Base-by-base conservation (phyloP, 768 basidiomycete genomes). In the Pleurotus cornucopiae region DNA sequence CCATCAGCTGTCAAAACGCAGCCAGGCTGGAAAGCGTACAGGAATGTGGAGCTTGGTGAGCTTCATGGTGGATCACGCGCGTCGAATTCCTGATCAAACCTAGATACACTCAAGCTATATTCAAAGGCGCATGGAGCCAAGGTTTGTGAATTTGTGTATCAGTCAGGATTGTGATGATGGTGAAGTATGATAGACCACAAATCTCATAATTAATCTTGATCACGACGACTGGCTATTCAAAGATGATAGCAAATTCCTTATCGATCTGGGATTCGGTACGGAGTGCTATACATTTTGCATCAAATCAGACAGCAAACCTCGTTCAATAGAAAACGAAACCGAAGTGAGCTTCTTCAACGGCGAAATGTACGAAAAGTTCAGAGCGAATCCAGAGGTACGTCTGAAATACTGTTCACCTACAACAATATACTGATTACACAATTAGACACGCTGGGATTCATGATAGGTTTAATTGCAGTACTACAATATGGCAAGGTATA, bases 171-270 rank as follows among this genome's bases (percentile, higher is more conserved):
- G 55, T 44, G 46, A 49, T 20, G 21, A 39, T 23, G 34, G 55
- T 5, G 23, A 49, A 46, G 38, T 56, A 49, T 40, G 37, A 13
- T 63, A 98, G 96, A 96, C 95, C 1, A 90, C 90, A 30, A 98
- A 99, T 73, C 78, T 99, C 25, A 98, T 99, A 70, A 98, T 99
- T 67, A 99, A 99, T 70, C 80, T 98, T 56, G 94, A 97, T 65
- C 83, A 95, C 64, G 96, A 98, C 57, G 90, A 93, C 6, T 96
- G 94, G 91, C 91, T 98, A 59, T 71, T 94, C 13, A 73, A 81
- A 46, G 84, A 93, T 60, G 86, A 87, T 40, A 66, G 67, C 6
- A 81, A 79, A 64, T 76, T 73, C 0, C 77, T 99, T n/a, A 82
- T 76, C 2, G 82, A 85, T 3, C 70, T 82, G 37, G 93, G 88